A percentile compares a stretch with the other conserved stretches of the same genome.
Evolutionary conservation across 1,284 basidiomycete genomes (phyloP).

Genomic region (Trichosporon coremiiforme): DNA sequence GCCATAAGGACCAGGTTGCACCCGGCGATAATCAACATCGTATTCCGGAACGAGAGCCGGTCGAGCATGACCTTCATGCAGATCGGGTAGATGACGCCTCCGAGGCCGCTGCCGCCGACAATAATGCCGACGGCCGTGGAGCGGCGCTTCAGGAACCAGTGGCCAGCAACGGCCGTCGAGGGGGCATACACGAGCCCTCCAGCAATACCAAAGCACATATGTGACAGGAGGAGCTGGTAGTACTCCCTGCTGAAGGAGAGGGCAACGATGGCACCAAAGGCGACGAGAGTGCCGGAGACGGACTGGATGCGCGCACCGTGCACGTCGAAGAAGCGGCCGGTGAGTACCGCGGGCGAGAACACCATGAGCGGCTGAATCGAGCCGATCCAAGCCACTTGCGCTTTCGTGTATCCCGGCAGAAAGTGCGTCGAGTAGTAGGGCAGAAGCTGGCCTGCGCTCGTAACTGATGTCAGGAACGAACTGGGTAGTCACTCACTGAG

Average conservation of each 20-base stretch:
- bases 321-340: constrained; percentile 38
- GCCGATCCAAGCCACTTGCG: constrained; percentile 30
- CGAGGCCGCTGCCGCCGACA: constrained; percentile 49
- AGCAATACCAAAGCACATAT: constrained; percentile 46
- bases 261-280: constrained; percentile 41
- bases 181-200: constrained; percentile 49
- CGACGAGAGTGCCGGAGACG: constrained; percentile 34
- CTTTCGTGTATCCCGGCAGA: constrained; percentile 26
- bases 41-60: constrained; percentile 33
- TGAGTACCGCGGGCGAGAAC: constrained; percentile 31
- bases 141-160: constrained; percentile 52
- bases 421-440: constrained; percentile 36
- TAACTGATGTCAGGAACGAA: constrained; percentile 35
- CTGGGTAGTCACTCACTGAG: constrained; percentile 33
- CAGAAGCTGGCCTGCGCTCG: constrained; percentile 34
- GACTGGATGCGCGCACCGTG: constrained; percentile 32
- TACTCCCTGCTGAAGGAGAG: constrained; percentile 49
- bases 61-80: constrained; percentile 46
- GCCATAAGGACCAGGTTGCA: constrained; percentile 34
- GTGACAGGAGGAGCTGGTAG: constrained; percentile 54
- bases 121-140: constrained; percentile 52
- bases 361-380: constrained; percentile 32
- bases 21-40: constrained; percentile 36
- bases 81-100: constrained; percentile 53
- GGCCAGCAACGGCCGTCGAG: constrained; percentile 49